phyloP scores from a whole-genome alignment of 2,329 filamentous ascomycete genomes.

The Fusarium floridanum region DNA sequence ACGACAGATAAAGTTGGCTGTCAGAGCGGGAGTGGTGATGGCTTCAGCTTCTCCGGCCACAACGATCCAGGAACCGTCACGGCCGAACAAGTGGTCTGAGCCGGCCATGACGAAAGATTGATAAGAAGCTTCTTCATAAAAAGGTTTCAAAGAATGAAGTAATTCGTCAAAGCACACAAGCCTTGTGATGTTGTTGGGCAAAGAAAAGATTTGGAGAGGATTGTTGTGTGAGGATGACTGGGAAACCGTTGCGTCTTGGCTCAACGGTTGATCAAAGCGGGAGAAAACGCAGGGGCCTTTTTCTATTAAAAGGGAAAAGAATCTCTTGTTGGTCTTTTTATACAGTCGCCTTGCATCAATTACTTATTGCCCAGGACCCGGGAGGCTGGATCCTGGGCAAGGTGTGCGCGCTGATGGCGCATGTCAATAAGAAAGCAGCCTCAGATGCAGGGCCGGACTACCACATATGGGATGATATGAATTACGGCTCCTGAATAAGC shows the following conservation, averaged over 20 bases:
- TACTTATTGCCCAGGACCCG: background rate
- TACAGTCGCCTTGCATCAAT: conserved; percentile 16
- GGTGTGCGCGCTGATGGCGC: background rate
- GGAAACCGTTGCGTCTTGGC: conserved; percentile 27
- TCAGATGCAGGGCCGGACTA: background rate
- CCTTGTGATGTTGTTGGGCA: conserved; percentile 13
- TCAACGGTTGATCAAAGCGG: conserved; percentile 33
- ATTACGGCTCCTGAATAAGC: conserved; percentile 13
- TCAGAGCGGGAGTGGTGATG: conserved; percentile 49
- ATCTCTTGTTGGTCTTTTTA: conserved; percentile 20
- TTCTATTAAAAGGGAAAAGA: background rate
- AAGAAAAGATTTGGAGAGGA: conserved; percentile 4
- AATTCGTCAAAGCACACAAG: conserved; percentile 13
- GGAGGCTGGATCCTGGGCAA: background rate
- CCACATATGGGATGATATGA: conserved; percentile 4
- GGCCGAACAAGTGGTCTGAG: conserved; percentile 32
- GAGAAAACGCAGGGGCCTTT: conserved; percentile 33
- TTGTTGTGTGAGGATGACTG: conserved; percentile 4
- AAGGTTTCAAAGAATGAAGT: background rate
- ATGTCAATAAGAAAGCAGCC: conserved; percentile 15
- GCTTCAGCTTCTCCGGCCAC: conserved; percentile 37
- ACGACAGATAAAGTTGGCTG: conserved; percentile 63
- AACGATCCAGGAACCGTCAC: conserved; percentile 40
- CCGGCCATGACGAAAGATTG: conserved; percentile 26
- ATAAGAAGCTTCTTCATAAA: background rate